Conservation (phyloP, 169 alveolate species). For the Cystoisospora suis region DNA sequence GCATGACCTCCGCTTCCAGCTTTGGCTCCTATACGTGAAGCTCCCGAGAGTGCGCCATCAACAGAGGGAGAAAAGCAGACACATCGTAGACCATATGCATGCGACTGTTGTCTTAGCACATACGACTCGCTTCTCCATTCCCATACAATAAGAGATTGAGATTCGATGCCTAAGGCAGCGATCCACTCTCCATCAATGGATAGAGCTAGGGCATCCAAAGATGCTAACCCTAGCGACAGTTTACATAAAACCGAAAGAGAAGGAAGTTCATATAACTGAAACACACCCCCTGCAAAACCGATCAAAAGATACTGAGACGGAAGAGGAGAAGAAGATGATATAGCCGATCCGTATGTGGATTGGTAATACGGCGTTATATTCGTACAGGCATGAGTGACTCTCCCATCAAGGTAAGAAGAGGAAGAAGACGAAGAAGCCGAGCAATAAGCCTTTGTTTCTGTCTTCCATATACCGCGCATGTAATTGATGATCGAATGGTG, state of each 20-base stretch:
- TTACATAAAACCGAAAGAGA: conserved; percentile 21
- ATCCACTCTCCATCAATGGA: conserved; percentile 89
- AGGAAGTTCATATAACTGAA: conserved; percentile 62
- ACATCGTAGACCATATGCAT: conserved; percentile 80
- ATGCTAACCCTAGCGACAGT: conserved; percentile 56
- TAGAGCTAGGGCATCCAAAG: conserved; percentile 52
- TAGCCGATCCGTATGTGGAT: not conserved
- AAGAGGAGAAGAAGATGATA: not conserved
- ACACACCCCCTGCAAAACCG: conserved; percentile 66
- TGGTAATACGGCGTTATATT: conserved; percentile 20
- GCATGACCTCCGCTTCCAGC: conserved; percentile 38
- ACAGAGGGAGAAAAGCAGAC: conserved; percentile 68
- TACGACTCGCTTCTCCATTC: conserved; percentile 99
- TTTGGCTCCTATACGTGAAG: conserved; percentile 38
- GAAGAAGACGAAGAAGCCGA: no score
- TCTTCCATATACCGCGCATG: conserved; percentile 42
- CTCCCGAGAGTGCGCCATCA: conserved; percentile 50
- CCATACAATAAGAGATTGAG: conserved; percentile 88
- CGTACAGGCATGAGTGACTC: conserved; percentile 1
- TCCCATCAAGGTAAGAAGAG: no score
- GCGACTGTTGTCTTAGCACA: conserved; percentile 95
- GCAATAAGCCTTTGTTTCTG: conserved; percentile 19
- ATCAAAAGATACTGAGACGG: conserved; percentile 53
- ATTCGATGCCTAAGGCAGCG: conserved; percentile 85
- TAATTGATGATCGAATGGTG: not conserved